Evolutionary conservation across 805 yeast species (phyloP).

Genomic region (Cyberlindnera euphorbiae): DNA sequence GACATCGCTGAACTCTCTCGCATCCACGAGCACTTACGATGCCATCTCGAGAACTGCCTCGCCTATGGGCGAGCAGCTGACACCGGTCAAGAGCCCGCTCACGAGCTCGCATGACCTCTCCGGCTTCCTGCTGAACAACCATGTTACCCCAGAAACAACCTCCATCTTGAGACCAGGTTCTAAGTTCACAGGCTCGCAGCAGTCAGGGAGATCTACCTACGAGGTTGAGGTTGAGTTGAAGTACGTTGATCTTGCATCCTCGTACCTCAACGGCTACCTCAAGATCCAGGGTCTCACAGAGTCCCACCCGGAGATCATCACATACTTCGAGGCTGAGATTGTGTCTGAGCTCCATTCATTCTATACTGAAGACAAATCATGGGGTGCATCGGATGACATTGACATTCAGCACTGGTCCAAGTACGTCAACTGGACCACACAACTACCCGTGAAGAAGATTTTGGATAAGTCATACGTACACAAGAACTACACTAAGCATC

Average conservation of each 20-base stretch:
- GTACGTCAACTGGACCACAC: constrained; percentile 40
- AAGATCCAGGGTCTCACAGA: constrained; percentile 66
- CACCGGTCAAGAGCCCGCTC: background rate
- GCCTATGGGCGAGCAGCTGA: constrained; percentile 1
- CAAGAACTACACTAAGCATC: constrained; percentile 32
- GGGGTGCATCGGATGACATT: constrained; percentile 58
- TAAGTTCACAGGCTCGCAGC: constrained; percentile 62
- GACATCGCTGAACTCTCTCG: constrained; percentile 5
- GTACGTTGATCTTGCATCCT: constrained; percentile 56
- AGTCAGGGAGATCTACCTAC: constrained; percentile 58
- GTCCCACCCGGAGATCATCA: constrained; percentile 64
- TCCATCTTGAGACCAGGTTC: constrained; percentile 59
- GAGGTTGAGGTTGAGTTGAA: constrained; percentile 66
- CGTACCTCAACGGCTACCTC: constrained; percentile 53
- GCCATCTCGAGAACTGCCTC: constrained; percentile 3
- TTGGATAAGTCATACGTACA: constrained; percentile 20
- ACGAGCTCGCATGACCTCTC: constrained; percentile 1
- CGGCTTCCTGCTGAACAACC: constrained; percentile 8
- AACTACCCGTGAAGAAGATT: constrained; percentile 14
- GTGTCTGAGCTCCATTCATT: constrained; percentile 51
- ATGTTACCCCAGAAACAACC: constrained; percentile 19
- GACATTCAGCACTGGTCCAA: constrained; percentile 67
- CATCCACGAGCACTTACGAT: constrained; percentile 8
- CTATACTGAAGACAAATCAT: constrained; percentile 27
- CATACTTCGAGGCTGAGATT: constrained; percentile 68